Conservation (phyloP, 2,329 filamentous ascomycete species). For the Drechslerella coelobrocha region DNA sequence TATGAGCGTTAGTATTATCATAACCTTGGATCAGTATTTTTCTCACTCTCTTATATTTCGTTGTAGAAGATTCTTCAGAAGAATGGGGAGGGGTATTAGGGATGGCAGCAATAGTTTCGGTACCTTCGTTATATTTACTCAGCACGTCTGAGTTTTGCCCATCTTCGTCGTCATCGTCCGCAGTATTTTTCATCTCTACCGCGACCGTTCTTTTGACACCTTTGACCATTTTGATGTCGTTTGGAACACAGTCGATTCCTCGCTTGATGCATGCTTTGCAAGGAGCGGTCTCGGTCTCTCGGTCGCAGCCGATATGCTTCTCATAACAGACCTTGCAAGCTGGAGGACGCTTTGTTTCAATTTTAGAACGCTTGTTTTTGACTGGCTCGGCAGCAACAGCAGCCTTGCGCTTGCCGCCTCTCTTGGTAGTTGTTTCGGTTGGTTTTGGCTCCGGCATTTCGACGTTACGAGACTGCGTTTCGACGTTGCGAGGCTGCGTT, state of each 20-base stretch:
- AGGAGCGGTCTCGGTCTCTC: constrained; percentile 3
- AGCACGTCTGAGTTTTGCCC: neutral
- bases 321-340: constrained; percentile 42
- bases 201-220: constrained; percentile 5
- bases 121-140: no score
- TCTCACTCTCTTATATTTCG: no score
- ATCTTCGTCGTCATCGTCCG: neutral
- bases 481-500: neutral
- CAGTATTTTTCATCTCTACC: no score
- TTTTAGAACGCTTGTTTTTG: constrained; percentile 18
- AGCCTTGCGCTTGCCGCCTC: constrained; percentile 27
- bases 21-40: no score
- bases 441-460: neutral
- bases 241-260: constrained; percentile 12
- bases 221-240: constrained; percentile 30
- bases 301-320: constrained; percentile 37
- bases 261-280: constrained; percentile 24
- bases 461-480: neutral
- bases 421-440: neutral
- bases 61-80: no score
- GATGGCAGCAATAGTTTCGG: no score
- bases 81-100: no score
- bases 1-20: no score
- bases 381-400: neutral
- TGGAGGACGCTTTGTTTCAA: constrained; percentile 15